Percentiles rank a stretch among this genome's conserved stretches.
phyloP scores from a whole-genome alignment of 192 early-diverging fungal species.

The Backusella tuberculispora region DNA sequence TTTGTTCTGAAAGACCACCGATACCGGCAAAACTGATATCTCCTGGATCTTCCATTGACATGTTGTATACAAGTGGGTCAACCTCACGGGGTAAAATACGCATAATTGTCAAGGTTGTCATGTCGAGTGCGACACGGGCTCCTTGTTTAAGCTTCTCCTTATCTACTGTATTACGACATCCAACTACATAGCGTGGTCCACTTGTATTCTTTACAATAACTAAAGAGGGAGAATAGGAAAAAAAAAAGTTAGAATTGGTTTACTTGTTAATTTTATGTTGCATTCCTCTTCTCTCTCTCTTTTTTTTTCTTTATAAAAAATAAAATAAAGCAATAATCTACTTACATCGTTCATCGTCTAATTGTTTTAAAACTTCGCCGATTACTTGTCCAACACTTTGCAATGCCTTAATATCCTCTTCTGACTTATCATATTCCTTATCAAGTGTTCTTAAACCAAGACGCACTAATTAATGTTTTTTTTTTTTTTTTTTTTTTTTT shows the following conservation, averaged over 20 bases:
- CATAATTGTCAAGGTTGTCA: slow-evolving; percentile 99
- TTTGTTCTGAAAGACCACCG: slow-evolving; percentile 95
- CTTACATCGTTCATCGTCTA: slow-evolving; percentile 95
- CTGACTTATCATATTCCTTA: slow-evolving; percentile 92
- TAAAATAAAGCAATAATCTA: not conserved
- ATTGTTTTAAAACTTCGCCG: slow-evolving; percentile 96
- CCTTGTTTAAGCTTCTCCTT: slow-evolving; percentile 96
- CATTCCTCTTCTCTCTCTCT: too few relatives aligned
- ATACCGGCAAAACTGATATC: slow-evolving; percentile 95
- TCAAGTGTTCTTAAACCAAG: slow-evolving; percentile 85
- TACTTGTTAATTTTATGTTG: not conserved
- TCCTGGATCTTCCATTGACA: slow-evolving; percentile 97
- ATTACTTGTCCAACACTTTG: slow-evolving; percentile 99
- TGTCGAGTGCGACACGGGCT: slow-evolving; percentile 98
- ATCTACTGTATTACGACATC: slow-evolving; percentile 91
- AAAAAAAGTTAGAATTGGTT: not conserved
- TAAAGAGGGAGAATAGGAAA: slow-evolving; percentile 33
- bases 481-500: not conserved
- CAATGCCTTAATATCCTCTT: slow-evolving; percentile 96
- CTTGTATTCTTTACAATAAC: slow-evolving; percentile 97
- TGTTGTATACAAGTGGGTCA: slow-evolving; percentile 99
- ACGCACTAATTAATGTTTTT: slow-evolving; percentile 62
- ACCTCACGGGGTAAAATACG: slow-evolving; percentile 97
- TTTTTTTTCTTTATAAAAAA: not conserved
- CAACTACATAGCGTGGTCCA: slow-evolving; percentile 98